phyloP scores from a whole-genome alignment of 768 basidiomycete genomes.

The Tephrocybe sp. region DNA sequence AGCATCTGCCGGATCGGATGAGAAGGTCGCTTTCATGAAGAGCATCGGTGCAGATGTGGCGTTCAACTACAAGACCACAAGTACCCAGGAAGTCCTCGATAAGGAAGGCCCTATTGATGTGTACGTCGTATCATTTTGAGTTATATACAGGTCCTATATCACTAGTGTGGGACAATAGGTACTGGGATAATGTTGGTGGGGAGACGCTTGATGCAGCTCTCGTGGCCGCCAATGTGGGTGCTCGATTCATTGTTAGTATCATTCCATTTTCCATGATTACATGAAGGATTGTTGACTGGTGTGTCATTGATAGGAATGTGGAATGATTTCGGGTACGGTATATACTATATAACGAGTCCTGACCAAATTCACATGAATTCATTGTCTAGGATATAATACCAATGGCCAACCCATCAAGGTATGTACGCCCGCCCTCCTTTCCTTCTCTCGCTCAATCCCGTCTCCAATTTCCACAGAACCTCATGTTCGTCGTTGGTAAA shows the following conservation, averaged over 20 bases:
- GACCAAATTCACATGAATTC: not conserved
- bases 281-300: too few species aligned
- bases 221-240: slow-evolving; percentile 37
- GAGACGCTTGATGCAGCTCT: slow-evolving; percentile 57
- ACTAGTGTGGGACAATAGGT: slow-evolving; percentile 24
- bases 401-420: slow-evolving; percentile 22
- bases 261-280: not conserved
- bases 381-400: slow-evolving; percentile 31
- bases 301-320: slow-evolving; percentile 31
- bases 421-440: not conserved
- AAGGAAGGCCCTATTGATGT: slow-evolving; percentile 52
- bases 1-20: slow-evolving; percentile 68
- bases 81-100: slow-evolving; percentile 47
- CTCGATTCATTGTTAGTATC: slow-evolving; percentile 49
- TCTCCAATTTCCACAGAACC: slow-evolving; percentile 26
- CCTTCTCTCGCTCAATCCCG: too few species aligned
- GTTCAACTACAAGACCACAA: slow-evolving; percentile 71
- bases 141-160: too few species aligned
- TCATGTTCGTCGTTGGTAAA: slow-evolving; percentile 37
- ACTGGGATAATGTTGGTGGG: slow-evolving; percentile 62
- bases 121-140: slow-evolving; percentile 29
- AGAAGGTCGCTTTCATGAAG: slow-evolving; percentile 63
- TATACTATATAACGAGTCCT: too few species aligned
- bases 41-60: slow-evolving; percentile 65
- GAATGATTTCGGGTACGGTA: slow-evolving; percentile 34